Conservation (phyloP, 352 stramenopile genomes). For the Peronosclerospora sorghi region DNA sequence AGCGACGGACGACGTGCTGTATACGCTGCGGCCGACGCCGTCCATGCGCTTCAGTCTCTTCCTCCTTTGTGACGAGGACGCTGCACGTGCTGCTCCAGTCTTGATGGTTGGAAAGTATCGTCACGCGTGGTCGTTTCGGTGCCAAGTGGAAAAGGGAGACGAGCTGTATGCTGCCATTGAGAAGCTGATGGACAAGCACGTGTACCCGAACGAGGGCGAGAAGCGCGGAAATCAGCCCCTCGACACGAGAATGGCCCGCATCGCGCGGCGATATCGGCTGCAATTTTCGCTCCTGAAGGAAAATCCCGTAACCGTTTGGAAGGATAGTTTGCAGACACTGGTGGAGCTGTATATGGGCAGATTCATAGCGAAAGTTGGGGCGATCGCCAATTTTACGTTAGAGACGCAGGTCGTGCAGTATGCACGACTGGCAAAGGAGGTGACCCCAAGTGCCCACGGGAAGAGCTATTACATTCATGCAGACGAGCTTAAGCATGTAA, state of each 20-base stretch:
- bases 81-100: not conserved
- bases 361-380: conserved; percentile 39
- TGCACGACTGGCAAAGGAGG: conserved; percentile 44
- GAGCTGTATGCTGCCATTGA: conserved; percentile 25
- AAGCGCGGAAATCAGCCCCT: not conserved
- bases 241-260: conserved; percentile 24
- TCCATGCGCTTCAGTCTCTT: conserved; percentile 28
- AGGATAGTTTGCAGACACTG: conserved; percentile 30
- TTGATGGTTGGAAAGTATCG: conserved; percentile 50
- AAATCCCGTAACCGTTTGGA: conserved; percentile 26
- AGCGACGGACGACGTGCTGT: conserved; percentile 12
- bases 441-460: conserved; percentile 22
- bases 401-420: conserved; percentile 66
- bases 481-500: conserved; percentile 60
- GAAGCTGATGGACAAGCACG: conserved; percentile 25
- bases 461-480: conserved; percentile 34
- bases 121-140: conserved; percentile 48
- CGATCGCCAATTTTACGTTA: conserved; percentile 53
- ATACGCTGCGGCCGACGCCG: conserved; percentile 6
- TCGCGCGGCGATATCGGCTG: conserved; percentile 49
- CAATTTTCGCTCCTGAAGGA: conserved; percentile 66
- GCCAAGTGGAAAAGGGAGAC: conserved; percentile 14
- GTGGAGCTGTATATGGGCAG: conserved; percentile 29
- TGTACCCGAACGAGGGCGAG: conserved; percentile 18
- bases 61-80: conserved; percentile 29